Percentiles rank a stretch among this genome's conserved stretches.
These are phyloP conservation scores for Talaromyces sp. DNA, from an alignment of 2,329 filamentous ascomycete species.

Conservation along the genomic window DNA sequence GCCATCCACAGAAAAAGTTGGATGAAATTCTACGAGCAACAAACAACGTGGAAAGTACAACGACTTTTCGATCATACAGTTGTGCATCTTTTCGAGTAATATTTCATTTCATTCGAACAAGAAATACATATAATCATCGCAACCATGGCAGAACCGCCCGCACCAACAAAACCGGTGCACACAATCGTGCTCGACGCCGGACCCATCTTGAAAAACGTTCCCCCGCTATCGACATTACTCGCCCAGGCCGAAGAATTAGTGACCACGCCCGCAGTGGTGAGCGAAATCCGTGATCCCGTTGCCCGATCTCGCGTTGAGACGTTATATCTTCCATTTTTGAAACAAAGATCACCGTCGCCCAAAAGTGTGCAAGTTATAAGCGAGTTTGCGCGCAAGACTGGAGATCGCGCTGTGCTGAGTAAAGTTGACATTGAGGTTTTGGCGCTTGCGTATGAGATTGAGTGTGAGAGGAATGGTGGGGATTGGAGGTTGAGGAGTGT, in stretches of 20 bases:
- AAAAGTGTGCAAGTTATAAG: constrained; percentile 74
- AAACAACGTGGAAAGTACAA: not conserved
- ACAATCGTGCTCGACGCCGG: constrained; percentile 85
- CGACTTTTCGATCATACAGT: not conserved
- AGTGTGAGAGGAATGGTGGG: constrained; percentile 83
- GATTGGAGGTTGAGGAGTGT: constrained; percentile 76
- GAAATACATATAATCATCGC: not conserved
- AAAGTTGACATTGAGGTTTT: constrained; percentile 83
- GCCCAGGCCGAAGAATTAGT: constrained; percentile 70
- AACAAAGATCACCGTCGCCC: constrained; percentile 65
- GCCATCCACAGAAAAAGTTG: constrained; percentile 20
- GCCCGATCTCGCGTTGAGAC: constrained; percentile 79
- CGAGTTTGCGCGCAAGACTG: constrained; percentile 82
- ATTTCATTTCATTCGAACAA: not conserved
- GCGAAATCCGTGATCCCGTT: constrained; percentile 79
- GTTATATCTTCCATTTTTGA: constrained; percentile 78
- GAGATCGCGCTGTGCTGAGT: constrained; percentile 83
- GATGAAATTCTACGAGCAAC: constrained; percentile 1
- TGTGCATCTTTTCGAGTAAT: too few relatives aligned
- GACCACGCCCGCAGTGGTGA: constrained; percentile 78
- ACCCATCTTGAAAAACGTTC: constrained; percentile 89
- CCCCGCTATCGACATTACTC: constrained; percentile 74
- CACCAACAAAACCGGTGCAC: constrained; percentile 62
- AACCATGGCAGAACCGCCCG: constrained; percentile 25
- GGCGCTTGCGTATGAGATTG: constrained; percentile 89